These are phyloP conservation scores for Trichoderma sp. DNA, from an alignment of 2,329 filamentous ascomycete genomes.

Conservation along the genomic window DNA sequence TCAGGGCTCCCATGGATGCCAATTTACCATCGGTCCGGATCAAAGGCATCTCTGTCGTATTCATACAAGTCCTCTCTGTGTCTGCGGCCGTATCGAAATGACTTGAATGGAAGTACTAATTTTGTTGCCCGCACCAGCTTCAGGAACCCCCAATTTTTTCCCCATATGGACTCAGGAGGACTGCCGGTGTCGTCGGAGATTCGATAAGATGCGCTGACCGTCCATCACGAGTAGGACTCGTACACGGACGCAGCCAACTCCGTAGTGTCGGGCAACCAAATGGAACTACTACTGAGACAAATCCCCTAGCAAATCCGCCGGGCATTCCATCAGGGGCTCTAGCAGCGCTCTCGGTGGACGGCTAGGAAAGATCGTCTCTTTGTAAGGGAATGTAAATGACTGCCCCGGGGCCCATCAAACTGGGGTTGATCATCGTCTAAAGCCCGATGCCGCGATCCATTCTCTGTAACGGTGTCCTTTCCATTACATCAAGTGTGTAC, in stretches of 20 bases:
- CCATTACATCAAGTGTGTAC: background rate
- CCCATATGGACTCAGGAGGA: background rate
- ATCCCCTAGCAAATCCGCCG: background rate
- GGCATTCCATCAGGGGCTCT: background rate
- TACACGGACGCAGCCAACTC: background rate
- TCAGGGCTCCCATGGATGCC: background rate
- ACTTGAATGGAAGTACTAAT: background rate
- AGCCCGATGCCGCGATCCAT: background rate
- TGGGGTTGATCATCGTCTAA: background rate
- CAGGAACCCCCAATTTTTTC: background rate
- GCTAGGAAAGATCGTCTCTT: background rate
- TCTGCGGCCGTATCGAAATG: background rate
- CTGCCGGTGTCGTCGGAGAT: background rate
- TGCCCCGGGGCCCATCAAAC: background rate
- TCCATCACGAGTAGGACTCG: background rate
- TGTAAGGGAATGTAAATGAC: background rate
- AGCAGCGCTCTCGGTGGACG: background rate
- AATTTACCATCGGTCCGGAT: slow-evolving; percentile 11
- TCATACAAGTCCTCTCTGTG: background rate
- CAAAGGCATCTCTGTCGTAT: background rate
- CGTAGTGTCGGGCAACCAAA: background rate
- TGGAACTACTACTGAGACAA: background rate
- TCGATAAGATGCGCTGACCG: background rate
- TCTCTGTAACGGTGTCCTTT: background rate
- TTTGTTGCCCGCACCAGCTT: background rate